Evolutionary conservation across 495 filamentous ascomycete species (phyloP), one percentile per base, ranked within the genome.

Genomic region (Daldinia grandis): DNA sequence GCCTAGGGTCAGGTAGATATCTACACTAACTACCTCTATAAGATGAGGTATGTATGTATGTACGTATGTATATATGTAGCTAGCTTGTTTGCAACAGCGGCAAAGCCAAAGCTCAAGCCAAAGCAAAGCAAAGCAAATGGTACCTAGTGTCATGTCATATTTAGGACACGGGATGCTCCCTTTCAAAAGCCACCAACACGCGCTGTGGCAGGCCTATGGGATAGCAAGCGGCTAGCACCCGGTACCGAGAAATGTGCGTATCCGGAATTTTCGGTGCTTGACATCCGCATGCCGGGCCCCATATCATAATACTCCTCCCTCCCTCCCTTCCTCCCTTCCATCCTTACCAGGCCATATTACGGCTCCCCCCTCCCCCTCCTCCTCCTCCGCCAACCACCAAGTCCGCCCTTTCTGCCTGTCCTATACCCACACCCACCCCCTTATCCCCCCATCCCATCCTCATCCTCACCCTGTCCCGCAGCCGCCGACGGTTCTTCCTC

Each of bases 171-270:
- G 38, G n/a, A 40, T 5, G 8, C 7, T 10, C 21, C 42, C 42
- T 3, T 47, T 8, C 19, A 7, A 47, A 47, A 47, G 42, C 42
- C 42, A 47, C 42, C 42, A 47, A 47, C 42, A 24, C 8, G 42
- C 42, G 19, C 9, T 4, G 4, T 47, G 3, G 42, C 42, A 21
- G 15, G 19, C 42, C 42, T 47, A 47, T 47, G 19, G 10, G 8
- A 9, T 47, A 47, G 21, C 42, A 10, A 47, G 42, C 17, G 42
- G 42, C 42, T 47, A 21, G n/a, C n/a, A 47, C 42, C 42, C 42
- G 42, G 42, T 19, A 47, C 42, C 42, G 42, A 47, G 42, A 47
- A 47, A n/a, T 24, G 42, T n/a, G 19, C 42, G 42, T 47, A 47
- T 47, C 42, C 42, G 42, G 42, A 24, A 47, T 24, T 44, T 47